These are phyloP conservation scores for Globisporangium solare DNA, from an alignment of 352 stramenopile genomes.

Conservation along the genomic window DNA sequence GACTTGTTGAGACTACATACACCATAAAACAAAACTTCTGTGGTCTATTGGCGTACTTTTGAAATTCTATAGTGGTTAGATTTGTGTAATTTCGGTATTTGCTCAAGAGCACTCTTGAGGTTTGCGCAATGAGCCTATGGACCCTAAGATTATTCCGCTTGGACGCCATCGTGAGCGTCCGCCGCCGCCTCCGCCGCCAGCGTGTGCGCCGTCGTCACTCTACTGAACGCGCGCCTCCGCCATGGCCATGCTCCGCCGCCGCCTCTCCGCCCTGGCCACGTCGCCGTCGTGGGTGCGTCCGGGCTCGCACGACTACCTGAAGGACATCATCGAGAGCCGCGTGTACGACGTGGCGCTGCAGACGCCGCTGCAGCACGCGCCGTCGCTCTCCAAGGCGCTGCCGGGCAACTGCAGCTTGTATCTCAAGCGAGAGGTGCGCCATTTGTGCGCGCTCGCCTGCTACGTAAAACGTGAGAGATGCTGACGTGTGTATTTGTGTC, in stretches of 20 bases:
- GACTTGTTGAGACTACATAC: no score
- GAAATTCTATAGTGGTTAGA: neutral
- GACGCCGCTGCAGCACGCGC: slow-evolving; percentile 63
- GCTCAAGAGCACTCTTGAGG: neutral
- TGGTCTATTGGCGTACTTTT: no score
- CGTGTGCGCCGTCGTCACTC: neutral
- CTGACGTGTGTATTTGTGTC: neutral
- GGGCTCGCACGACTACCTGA: slow-evolving; percentile 70
- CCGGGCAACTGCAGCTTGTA: slow-evolving; percentile 62
- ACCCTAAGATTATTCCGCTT: slow-evolving; percentile 7
- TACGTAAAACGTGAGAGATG: neutral
- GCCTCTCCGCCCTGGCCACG: slow-evolving; percentile 25
- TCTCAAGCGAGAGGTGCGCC: slow-evolving; percentile 90
- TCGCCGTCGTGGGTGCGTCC: slow-evolving; percentile 56
- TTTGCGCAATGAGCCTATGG: slow-evolving; percentile 7
- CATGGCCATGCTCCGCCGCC: slow-evolving; percentile 35
- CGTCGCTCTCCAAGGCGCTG: slow-evolving; percentile 48
- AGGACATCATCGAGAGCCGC: slow-evolving; percentile 72
- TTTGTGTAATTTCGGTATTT: neutral
- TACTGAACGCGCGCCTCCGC: neutral
- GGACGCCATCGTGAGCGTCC: neutral
- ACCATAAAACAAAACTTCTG: no score
- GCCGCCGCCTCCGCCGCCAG: neutral
- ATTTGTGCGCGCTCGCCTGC: neutral
- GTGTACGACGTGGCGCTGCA: slow-evolving; percentile 81